A percentile compares a stretch with the other conserved stretches of the same genome.
Conservation (phyloP, 2,329 filamentous ascomycete species). For the Colletotrichum sp. region DNA sequence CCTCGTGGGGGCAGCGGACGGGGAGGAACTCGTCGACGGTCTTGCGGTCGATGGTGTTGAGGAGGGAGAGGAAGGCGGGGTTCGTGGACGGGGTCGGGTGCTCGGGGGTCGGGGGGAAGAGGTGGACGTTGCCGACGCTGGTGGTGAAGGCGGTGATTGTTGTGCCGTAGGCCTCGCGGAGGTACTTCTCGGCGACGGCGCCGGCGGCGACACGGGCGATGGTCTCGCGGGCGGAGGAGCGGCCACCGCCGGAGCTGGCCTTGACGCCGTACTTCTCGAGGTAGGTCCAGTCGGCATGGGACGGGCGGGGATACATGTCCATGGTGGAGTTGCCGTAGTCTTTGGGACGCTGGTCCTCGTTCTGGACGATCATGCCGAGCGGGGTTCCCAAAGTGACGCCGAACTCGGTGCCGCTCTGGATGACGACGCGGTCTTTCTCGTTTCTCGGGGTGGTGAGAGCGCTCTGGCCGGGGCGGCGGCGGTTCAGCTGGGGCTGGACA, state of each 20-base stretch:
- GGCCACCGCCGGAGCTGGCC: slow-evolving; percentile 81
- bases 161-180: slow-evolving; percentile 78
- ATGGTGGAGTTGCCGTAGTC: slow-evolving; percentile 93
- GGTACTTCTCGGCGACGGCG: slow-evolving; percentile 92
- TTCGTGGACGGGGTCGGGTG: slow-evolving; percentile 75
- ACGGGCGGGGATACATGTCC: slow-evolving; percentile 88
- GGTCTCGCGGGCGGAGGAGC: slow-evolving; percentile 92
- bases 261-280: slow-evolving; percentile 96
- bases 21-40: slow-evolving; percentile 86
- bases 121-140: slow-evolving; percentile 80
- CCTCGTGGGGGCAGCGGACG: slow-evolving; percentile 81
- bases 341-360: slow-evolving; percentile 90
- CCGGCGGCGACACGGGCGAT: slow-evolving; percentile 92
- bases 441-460: slow-evolving; percentile 90
- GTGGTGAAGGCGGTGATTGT: slow-evolving; percentile 93
- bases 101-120: slow-evolving; percentile 74
- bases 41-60: slow-evolving; percentile 74
- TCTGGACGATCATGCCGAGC: slow-evolving; percentile 85
- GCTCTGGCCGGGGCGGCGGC: slow-evolving; percentile 87
- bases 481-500: slow-evolving; percentile 94
- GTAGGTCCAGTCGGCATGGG: slow-evolving; percentile 97
- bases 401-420: slow-evolving; percentile 91
- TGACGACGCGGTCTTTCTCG: slow-evolving; percentile 90
- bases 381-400: slow-evolving; percentile 90
- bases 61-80: slow-evolving; percentile 77